Conservation (phyloP, 1,139 yeast species). For the Geotrichum restrictum region DNA sequence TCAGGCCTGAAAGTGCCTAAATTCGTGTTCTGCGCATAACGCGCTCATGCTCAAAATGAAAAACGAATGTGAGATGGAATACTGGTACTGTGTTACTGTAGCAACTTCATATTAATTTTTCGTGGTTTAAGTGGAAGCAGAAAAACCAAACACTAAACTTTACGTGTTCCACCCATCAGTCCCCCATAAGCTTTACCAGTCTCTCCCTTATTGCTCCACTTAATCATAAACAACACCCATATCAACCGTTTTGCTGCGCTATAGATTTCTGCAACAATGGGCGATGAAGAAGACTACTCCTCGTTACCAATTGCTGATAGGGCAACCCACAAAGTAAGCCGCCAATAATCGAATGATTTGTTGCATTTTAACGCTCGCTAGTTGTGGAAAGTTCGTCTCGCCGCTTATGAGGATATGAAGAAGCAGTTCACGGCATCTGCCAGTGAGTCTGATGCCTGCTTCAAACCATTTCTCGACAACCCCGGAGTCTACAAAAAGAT, state of each 20-base stretch:
- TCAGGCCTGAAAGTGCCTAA: no score
- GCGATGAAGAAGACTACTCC: constrained; percentile 54
- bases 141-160: constrained; percentile 4
- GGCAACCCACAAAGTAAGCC: constrained; percentile 54
- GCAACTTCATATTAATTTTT: neutral
- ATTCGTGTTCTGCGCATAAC: no score
- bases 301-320: constrained; percentile 63
- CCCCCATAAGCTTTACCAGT: neutral
- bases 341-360: neutral
- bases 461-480: constrained; percentile 47
- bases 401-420: constrained; percentile 69
- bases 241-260: neutral
- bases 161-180: constrained; percentile 3
- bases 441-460: constrained; percentile 53
- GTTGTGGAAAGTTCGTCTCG: constrained; percentile 85
- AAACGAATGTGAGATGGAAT: no score
- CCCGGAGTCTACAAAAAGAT: constrained; percentile 54
- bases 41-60: no score
- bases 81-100: neutral
- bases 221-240: neutral
- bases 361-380: constrained; percentile 20
- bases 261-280: constrained; percentile 14
- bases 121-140: neutral
- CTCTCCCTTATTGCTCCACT: neutral
- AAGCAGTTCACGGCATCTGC: constrained; percentile 53